These are phyloP conservation scores for Diaporthe sp. DNA, from an alignment of 2,329 filamentous ascomycete genomes.

Conservation along the genomic window DNA sequence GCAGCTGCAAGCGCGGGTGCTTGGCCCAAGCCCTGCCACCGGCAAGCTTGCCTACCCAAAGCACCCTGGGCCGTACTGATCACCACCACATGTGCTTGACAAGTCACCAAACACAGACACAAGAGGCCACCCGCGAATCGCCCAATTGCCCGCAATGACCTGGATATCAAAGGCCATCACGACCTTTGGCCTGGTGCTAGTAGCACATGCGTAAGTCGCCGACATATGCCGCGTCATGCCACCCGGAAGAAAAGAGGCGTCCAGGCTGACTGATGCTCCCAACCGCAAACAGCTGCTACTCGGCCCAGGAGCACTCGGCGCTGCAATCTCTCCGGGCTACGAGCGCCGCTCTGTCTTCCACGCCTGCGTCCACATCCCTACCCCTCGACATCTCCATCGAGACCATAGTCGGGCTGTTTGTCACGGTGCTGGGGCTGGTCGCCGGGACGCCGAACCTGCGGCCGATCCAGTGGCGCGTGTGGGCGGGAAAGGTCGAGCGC, in stretches of 20 bases:
- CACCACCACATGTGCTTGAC: background rate
- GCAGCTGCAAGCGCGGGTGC: background rate
- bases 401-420: constrained; percentile 80
- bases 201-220: constrained; percentile 83
- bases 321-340: constrained; percentile 70
- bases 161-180: constrained; percentile 78
- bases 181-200: constrained; percentile 78
- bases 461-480: constrained; percentile 85
- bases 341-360: constrained; percentile 55
- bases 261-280: constrained; percentile 35
- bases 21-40: constrained; percentile 30
- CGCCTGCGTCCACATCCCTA: constrained; percentile 62
- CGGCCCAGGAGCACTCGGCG: constrained; percentile 89
- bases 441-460: constrained; percentile 80
- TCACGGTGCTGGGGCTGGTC: constrained; percentile 88
- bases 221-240: constrained; percentile 32
- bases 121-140: background rate
- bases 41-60: background rate
- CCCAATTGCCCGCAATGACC: constrained; percentile 64
- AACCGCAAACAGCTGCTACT: constrained; percentile 80
- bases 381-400: constrained; percentile 91
- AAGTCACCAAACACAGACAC: background rate
- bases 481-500: constrained; percentile 86
- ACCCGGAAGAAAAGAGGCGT: background rate
- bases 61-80: background rate